Percentiles rank a stretch among this genome's conserved stretches.
Conservation (phyloP, 495 filamentous ascomycete species). For the Pseudotulostoma volvatum region DNA sequence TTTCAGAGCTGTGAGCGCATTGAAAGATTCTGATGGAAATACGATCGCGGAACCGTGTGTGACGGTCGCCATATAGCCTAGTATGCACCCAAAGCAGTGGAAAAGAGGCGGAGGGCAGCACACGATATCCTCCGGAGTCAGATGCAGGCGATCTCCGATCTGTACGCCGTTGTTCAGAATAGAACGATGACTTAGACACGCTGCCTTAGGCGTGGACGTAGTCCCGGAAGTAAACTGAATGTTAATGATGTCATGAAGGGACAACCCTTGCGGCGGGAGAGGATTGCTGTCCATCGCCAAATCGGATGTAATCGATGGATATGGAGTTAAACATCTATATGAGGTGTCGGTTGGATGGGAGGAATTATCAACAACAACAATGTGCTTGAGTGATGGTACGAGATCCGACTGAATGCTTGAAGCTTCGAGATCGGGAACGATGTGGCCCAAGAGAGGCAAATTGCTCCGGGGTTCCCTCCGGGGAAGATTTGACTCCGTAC, state of each 20-base stretch:
- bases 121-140: slow-evolving; percentile 54
- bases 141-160: slow-evolving; percentile 69
- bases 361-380: slow-evolving; percentile 76
- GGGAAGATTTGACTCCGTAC: slow-evolving; percentile 69
- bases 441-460: slow-evolving; percentile 43
- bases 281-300: slow-evolving; percentile 31
- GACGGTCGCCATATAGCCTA: slow-evolving; percentile 88
- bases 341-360: slow-evolving; percentile 35
- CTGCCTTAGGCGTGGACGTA: slow-evolving; percentile 78
- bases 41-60: slow-evolving; percentile 75
- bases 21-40: slow-evolving; percentile 77
- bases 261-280: slow-evolving; percentile 32
- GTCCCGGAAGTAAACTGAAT: slow-evolving; percentile 97
- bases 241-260: slow-evolving; percentile 62
- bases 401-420: slow-evolving; percentile 41
- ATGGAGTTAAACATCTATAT: slow-evolving; percentile 37
- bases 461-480: slow-evolving; percentile 70
- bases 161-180: slow-evolving; percentile 84
- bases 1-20: slow-evolving; percentile 53
- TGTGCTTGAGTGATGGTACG: slow-evolving; percentile 50
- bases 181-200: slow-evolving; percentile 65
- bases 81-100: slow-evolving; percentile 81
- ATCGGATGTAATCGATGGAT: slow-evolving; percentile 26
- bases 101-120: slow-evolving; percentile 82
- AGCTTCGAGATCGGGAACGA: slow-evolving; percentile 43